Percentiles rank a stretch among this genome's conserved stretches.
Conservation (phyloP, 768 basidiomycete genomes). For the Tricholoma saponaceum region DNA sequence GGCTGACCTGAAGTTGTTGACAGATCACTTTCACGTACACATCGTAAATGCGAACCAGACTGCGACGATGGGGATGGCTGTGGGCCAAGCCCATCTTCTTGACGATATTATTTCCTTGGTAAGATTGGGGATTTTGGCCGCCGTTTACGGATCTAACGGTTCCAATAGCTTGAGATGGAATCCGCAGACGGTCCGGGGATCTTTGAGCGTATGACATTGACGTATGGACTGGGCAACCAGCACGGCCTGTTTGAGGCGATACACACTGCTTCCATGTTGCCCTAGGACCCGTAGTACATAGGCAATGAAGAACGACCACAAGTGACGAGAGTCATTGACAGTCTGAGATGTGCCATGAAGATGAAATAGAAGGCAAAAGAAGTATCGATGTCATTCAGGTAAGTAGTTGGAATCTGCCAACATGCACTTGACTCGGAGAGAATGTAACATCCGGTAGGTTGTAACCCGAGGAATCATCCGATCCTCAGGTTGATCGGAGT, state of each 20-base stretch:
- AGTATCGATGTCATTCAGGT: too few relatives aligned
- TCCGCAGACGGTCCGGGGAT: conserved; percentile 46
- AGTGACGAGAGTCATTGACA: not conserved
- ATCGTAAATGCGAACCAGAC: conserved; percentile 76
- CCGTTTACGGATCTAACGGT: not conserved
- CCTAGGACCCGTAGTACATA: not conserved
- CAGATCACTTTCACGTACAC: conserved; percentile 95
- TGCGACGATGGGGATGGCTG: conserved; percentile 64
- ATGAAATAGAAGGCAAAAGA: too few relatives aligned
- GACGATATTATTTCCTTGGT: conserved; percentile 91
- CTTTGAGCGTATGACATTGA: conserved; percentile 69
- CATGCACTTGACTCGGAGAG: too few relatives aligned
- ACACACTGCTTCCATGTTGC: conserved; percentile 30
- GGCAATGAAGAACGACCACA: not conserved
- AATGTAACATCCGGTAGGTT: too few relatives aligned
- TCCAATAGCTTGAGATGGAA: conserved; percentile 53
- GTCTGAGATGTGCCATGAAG: too few relatives aligned
- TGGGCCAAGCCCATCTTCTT: conserved; percentile 90
- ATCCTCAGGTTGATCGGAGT: too few relatives aligned
- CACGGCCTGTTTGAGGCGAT: conserved; percentile 62
- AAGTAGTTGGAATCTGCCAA: too few relatives aligned
- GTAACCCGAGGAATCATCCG: too few relatives aligned
- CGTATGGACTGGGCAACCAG: conserved; percentile 80
- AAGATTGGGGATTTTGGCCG: conserved; percentile 11
- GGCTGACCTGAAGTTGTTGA: not conserved